Conservation (phyloP, 2,329 filamentous ascomycete genomes). For the Aspergillus sclerotialis region DNA sequence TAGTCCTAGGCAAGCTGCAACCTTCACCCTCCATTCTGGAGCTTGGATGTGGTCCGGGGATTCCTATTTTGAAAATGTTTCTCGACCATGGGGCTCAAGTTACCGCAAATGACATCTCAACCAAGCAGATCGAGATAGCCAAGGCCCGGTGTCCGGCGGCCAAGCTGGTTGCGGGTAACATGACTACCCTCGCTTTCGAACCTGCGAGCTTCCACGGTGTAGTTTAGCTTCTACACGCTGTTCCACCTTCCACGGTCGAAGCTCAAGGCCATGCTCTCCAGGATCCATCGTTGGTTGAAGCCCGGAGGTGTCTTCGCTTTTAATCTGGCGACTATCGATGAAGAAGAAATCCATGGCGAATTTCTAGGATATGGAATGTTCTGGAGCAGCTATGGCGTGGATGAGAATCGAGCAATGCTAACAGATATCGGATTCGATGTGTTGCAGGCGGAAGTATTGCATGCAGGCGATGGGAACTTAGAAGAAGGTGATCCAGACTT, state of each 20-base stretch:
- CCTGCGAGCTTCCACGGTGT: constrained; percentile 5
- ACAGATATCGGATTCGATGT: constrained; percentile 5
- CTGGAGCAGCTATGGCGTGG: constrained; percentile 7
- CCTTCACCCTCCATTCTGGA: constrained; percentile 6
- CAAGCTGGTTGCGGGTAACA: constrained; percentile 5
- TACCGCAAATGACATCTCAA: constrained; percentile 6
- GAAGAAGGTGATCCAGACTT: constrained; percentile 7
- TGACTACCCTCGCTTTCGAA: constrained; percentile 6
- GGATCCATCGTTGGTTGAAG: constrained; percentile 7
- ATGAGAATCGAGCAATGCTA: constrained; percentile 5
- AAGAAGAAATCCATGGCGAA: constrained; percentile 7
- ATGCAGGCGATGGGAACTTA: constrained; percentile 7
- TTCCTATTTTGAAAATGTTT: constrained; percentile 5
- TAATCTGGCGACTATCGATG: constrained; percentile 7
- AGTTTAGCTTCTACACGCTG: constrained; percentile 8
- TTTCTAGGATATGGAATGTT: constrained; percentile 8
- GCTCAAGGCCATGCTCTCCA: constrained; percentile 5
- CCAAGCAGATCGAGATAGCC: constrained; percentile 7
- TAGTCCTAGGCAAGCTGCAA: constrained; percentile 6
- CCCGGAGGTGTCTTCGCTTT: constrained; percentile 5
- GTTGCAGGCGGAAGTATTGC: constrained; percentile 6
- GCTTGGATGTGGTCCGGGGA: constrained; percentile 5
- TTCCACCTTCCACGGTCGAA: constrained; percentile 7
- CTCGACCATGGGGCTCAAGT: constrained; percentile 7
- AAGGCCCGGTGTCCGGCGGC: constrained; percentile 4